Evolutionary conservation across 208 protist species (phyloP), one percentile per base, ranked within the genome.

Genomic region (Trypanosoma boissoni): DNA sequence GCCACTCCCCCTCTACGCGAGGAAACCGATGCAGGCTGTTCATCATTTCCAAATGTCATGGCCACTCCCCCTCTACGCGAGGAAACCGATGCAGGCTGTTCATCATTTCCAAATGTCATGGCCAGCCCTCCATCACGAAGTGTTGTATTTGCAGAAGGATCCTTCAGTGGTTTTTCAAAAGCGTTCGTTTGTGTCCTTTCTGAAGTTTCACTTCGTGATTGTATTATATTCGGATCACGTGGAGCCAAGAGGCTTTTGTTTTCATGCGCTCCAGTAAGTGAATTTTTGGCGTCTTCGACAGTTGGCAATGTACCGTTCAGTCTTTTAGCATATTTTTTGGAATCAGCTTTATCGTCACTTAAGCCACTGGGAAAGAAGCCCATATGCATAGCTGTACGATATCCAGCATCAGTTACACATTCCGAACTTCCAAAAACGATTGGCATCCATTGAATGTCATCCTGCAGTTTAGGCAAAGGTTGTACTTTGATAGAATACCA

Each of bases 401-500:
- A 71, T 23, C 79, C 76, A 1, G 83, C 79, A 44, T 86, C 77
- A 34, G 74, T 86, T 29, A 85, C 68, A 53, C 72, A 87, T 36
- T 87, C 80, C 42, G 79, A 81, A 44, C 72, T 76, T 2, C 79
- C 83, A 31, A 91, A 72, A 49, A 91, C 41, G 31, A 87, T 60
- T 4, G 79, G 83, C 62, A 83, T 82, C 83, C 83, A 87, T 58
- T 85, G 72, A 18, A 91, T 66, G 0, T 76, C 76, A 29, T 91
- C 80, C 54, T 86, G 76, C 54, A 67, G 34, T 23, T 60, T 53
- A 20, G 76, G 76, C 18, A 64, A 54, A 28, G 32, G 48, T 54
- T 90, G 79, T n/a, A 90, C 71, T 5, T 73, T 75, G 32, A 86
- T 52, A 12, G 75, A 78, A 29, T 80, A 55, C 79, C 83, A 90